Conservation (phyloP, 2,329 filamentous ascomycete species). For the Colletotrichum somersetense region DNA sequence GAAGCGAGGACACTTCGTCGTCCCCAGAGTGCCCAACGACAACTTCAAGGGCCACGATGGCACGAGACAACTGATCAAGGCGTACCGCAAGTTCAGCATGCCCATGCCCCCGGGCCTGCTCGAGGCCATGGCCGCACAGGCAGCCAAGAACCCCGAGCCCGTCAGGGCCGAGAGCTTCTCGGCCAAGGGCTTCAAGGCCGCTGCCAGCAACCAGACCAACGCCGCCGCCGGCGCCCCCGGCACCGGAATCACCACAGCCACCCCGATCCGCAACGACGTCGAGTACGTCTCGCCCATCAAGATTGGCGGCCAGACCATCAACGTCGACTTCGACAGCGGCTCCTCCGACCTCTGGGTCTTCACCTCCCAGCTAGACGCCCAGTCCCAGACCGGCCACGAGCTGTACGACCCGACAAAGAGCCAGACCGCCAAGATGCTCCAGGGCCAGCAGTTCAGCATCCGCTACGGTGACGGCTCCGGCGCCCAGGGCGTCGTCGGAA, state of each 20-base stretch:
- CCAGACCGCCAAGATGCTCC: constrained; percentile 49
- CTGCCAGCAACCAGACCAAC: constrained; percentile 20
- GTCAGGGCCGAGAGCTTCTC: constrained; percentile 44
- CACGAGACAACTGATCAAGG: constrained; percentile 71
- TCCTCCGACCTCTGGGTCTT: constrained; percentile 83
- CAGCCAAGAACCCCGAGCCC: constrained; percentile 19
- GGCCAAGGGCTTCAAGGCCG: constrained; percentile 29
- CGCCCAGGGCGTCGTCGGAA: constrained; percentile 74
- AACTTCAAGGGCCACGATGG: constrained; percentile 68
- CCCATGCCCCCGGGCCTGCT: constrained; percentile 58
- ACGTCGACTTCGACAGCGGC: constrained; percentile 81
- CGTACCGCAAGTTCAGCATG: constrained; percentile 77
- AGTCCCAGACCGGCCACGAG: constrained; percentile 61
- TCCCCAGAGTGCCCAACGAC: constrained; percentile 69
- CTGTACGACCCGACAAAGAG: constrained; percentile 55
- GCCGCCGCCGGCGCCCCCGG: constrained; percentile 31
- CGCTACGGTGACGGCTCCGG: constrained; percentile 77
- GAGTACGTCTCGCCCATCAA: constrained; percentile 78
- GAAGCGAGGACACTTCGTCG: constrained; percentile 70
- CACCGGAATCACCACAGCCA: constrained; percentile 72
- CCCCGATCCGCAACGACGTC: constrained; percentile 73
- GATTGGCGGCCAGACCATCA: constrained; percentile 77
- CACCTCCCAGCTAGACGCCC: constrained; percentile 67
- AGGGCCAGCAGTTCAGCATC: constrained; percentile 70
- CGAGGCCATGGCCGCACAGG: constrained; percentile 50